Evolutionary conservation across 2,329 filamentous ascomycete species (phyloP), one percentile per base, ranked within the genome.

Genomic region (Hymenoscyphus fraxineus): DNA sequence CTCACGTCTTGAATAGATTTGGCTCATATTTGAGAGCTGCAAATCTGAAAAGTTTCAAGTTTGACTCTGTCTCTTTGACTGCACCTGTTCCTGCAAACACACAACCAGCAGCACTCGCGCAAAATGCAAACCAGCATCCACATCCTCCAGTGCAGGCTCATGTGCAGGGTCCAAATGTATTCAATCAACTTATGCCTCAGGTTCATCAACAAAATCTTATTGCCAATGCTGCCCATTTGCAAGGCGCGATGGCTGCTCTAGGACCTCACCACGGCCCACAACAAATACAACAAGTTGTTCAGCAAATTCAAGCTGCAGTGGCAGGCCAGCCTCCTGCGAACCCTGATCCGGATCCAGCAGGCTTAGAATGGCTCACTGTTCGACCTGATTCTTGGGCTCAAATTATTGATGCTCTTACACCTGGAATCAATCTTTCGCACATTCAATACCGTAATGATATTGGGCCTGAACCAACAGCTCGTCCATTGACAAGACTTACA

Each of bases 61-160:
- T 91, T 1, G 82, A 89, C 68, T 88, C 86, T 0, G 85, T 91
- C 0, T 91, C 88, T 6, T 76, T 91, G 47, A 86, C 83, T 15
- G 82, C 83, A 0, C 77, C 79, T 40, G 75, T 79, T 1, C 56
- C 61, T 54, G 59, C 63, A 60, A 44, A 58, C 44, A 35, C 59
- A 47, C 61, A 63, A 55, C 35, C 61, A 60, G 60, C 59, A 54
- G 64, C 51, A 31, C 58, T 63, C 41, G 58, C 63, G 5, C 61
- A 39, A 57, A 19, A 47, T 47, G 38, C 35, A 59, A 27, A 32
- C 54, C 44, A 27, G 59, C n/a, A 32, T 44, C 44, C 31, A 51
- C 15, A 31, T 31, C 19, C 7, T 56, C 19, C 19, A n/a, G 15
- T 27, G 54, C 27, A 27, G 27, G 27, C 44, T 51, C 7, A 51